Percentiles rank a stretch among this genome's conserved stretches.
Evolutionary conservation across 306 rosid genomes (phyloP).

Genomic region (Carpinus fangiana): DNA sequence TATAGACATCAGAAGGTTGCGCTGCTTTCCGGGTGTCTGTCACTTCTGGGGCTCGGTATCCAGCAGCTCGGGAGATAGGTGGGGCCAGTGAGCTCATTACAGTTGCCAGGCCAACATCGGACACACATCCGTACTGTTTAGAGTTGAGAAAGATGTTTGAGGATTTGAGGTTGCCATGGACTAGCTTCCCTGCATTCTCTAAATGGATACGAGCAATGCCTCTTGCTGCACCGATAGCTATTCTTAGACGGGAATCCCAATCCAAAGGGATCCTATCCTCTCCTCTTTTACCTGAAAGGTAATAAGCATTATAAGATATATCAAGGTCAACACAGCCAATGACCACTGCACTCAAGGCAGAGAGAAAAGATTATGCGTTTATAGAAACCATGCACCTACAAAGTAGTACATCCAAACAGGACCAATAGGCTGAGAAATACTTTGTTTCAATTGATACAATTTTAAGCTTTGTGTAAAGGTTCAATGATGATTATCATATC

Average conservation of each 20-base stretch:
- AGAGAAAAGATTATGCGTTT: not conserved
- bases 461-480: not conserved
- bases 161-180: slow-evolving; percentile 80
- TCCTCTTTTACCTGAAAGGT: slow-evolving; percentile 73
- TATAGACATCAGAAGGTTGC: slow-evolving; percentile 75
- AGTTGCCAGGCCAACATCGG: slow-evolving; percentile 81
- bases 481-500: not conserved
- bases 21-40: slow-evolving; percentile 82
- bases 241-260: slow-evolving; percentile 72
- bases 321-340: not conserved
- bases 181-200: slow-evolving; percentile 72
- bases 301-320: not conserved
- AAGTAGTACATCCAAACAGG: no score
- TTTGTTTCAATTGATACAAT: not conserved
- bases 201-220: slow-evolving; percentile 73
- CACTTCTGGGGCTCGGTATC: slow-evolving; percentile 92
- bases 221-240: slow-evolving; percentile 83
- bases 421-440: not conserved
- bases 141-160: slow-evolving; percentile 73
- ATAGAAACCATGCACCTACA: not conserved
- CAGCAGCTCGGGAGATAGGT: slow-evolving; percentile 79
- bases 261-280: slow-evolving; percentile 67
- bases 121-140: slow-evolving; percentile 62
- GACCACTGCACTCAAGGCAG: no score
- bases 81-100: slow-evolving; percentile 71